These are phyloP conservation scores for Backusella australiensis DNA, from an alignment of 192 early-diverging fungal genomes.

Conservation along the genomic window DNA sequence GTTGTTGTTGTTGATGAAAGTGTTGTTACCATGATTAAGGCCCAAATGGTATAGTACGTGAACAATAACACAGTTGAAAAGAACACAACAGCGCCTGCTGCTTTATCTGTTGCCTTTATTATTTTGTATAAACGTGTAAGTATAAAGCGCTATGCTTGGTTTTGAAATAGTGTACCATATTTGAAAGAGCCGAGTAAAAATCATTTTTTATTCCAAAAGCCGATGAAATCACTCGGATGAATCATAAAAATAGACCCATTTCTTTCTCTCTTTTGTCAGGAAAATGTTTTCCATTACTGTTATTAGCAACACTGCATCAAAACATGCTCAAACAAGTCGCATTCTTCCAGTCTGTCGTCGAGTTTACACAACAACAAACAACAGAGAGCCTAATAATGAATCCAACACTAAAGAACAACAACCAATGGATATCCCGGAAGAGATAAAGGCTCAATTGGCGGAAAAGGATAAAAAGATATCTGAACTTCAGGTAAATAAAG, in stretches of 20 bases:
- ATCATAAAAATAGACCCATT: neutral
- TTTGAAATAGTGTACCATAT: neutral
- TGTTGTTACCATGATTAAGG: constrained; percentile 72
- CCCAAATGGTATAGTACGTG: constrained; percentile 90
- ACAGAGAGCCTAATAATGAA: constrained; percentile 25
- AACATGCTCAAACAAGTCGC: neutral
- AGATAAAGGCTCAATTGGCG: constrained; percentile 30
- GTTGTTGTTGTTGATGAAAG: neutral
- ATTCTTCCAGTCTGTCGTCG: neutral
- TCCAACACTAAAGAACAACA: neutral
- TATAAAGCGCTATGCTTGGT: neutral
- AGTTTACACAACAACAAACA: constrained; percentile 35
- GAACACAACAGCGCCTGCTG: constrained; percentile 77
- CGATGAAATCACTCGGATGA: neutral
- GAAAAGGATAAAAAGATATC: constrained; percentile 79
- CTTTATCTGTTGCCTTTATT: constrained; percentile 59
- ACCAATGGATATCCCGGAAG: neutral
- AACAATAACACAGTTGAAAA: constrained; percentile 72
- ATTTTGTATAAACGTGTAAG: neutral
- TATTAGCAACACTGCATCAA: neutral
- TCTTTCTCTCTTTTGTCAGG: neutral
- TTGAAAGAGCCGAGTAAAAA: too few species aligned
- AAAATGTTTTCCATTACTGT: neutral
- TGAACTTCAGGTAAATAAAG: constrained; percentile 63
- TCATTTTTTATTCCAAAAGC: too few species aligned